phyloP scores from a whole-genome alignment of 129 eudicot genomes.

The Scalesia atractyloides region DNA sequence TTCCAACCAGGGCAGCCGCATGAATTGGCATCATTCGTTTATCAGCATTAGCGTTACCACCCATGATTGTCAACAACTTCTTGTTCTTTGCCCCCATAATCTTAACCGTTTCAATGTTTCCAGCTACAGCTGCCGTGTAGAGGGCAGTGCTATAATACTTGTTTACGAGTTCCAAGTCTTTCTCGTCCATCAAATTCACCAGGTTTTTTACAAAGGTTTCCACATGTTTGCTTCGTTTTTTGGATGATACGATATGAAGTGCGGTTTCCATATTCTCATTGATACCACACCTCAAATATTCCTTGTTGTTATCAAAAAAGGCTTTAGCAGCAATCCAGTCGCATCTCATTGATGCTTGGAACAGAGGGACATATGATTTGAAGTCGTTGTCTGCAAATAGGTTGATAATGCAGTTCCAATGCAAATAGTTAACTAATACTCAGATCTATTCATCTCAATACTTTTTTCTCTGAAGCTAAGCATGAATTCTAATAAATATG shows the following conservation, averaged over 20 bases:
- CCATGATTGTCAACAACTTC: too few species aligned
- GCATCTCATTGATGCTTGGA: background rate
- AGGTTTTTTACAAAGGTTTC: background rate
- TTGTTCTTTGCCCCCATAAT: background rate
- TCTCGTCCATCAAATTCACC: background rate
- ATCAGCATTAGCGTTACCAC: too few species aligned
- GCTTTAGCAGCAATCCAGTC: background rate
- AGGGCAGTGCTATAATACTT: background rate
- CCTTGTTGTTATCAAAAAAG: background rate
- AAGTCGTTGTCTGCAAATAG: background rate
- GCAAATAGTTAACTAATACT: background rate
- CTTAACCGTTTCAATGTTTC: background rate
- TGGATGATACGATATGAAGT: background rate
- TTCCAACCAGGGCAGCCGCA: slow-evolving; percentile 36
- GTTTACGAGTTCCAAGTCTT: background rate
- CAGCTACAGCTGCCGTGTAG: background rate
- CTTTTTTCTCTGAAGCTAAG: too few species aligned
- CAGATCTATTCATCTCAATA: too few species aligned
- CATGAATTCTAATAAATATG: too few species aligned
- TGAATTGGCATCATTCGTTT: slow-evolving; percentile 23
- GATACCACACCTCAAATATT: background rate
- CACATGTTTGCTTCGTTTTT: background rate
- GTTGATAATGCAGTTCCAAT: background rate
- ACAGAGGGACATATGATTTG: background rate
- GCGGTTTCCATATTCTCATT: background rate